These are phyloP conservation scores for Juglanconis oblonga DNA, from an alignment of 2,329 filamentous ascomycete genomes.

Conservation along the genomic window DNA sequence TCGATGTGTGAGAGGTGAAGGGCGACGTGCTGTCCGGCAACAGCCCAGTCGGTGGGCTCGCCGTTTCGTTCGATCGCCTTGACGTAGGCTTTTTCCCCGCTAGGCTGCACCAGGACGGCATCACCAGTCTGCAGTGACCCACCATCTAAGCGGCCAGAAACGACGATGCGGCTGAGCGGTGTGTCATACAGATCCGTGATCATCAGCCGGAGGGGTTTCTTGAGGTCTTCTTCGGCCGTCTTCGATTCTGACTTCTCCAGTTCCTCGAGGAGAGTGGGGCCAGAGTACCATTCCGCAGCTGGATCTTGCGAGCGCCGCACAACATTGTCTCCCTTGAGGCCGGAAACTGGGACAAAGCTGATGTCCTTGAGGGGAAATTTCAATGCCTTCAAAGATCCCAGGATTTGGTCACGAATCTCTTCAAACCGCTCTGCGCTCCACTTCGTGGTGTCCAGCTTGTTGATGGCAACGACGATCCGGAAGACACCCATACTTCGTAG, in stretches of 20 bases:
- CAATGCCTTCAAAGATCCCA: slow-evolving; percentile 75
- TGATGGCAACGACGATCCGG: slow-evolving; percentile 83
- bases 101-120: slow-evolving; percentile 73
- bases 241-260: slow-evolving; percentile 79
- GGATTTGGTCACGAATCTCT: slow-evolving; percentile 80
- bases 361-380: slow-evolving; percentile 81
- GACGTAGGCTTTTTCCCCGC: slow-evolving; percentile 74
- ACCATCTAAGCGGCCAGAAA: slow-evolving; percentile 81
- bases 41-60: slow-evolving; percentile 77
- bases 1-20: slow-evolving; percentile 87
- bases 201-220: slow-evolving; percentile 80
- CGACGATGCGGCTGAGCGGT: slow-evolving; percentile 75
- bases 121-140: slow-evolving; percentile 86
- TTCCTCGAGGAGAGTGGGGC: slow-evolving; percentile 75
- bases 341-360: slow-evolving; percentile 85
- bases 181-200: slow-evolving; percentile 85
- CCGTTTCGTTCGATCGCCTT: slow-evolving; percentile 78
- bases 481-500: slow-evolving; percentile 89
- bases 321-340: slow-evolving; percentile 85
- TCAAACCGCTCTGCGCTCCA: slow-evolving; percentile 84
- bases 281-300: slow-evolving; percentile 73
- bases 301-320: slow-evolving; percentile 53
- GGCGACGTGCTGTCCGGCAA: slow-evolving; percentile 84
- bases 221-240: slow-evolving; percentile 56
- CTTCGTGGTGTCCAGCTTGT: slow-evolving; percentile 84